Evolutionary conservation across 129 eudicot species (phyloP), one percentile per base, ranked within the genome.

Genomic region (Flaveria robusta): DNA sequence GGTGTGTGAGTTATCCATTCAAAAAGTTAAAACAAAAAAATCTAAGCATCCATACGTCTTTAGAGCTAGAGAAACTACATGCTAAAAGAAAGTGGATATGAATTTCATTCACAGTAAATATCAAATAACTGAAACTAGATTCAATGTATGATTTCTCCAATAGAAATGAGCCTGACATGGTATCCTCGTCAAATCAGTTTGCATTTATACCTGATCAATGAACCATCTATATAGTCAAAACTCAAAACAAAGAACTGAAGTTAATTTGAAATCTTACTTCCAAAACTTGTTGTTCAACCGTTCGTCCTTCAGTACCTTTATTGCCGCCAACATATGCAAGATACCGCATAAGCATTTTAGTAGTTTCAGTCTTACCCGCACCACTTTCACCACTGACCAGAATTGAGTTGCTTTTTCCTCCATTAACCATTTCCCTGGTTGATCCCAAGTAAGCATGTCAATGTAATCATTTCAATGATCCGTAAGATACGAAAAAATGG

Each of bases 361-460:
- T 94, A 60, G 98, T 94, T 82, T 91, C 98, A 29, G 98, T 94
- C 83, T 94, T 94, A 55, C 98, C 98, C 12, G 98, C 96, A 68
- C 97, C 98, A 80, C 98, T 94, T 89, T 94, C 97, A 74, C 98
- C 98, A 71, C 98, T 94, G 10, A 94, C 98, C 85, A 94, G 70
- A 67, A 94, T 94, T 45, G 98, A 87, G 82, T 94, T 94, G 83
- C 97, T 91, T 84, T 87, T 88, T 42, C 93, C 96, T 80, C 90
- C 98, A 79, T 91, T 91, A 60, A 87, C 79, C 98, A 94, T 94
- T 66, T 85, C 93, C 96, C 98, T 94, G 76, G 65, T 76, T 72
- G 78, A 86, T 59, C 31, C 71, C 77, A 81, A 68, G 63, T 78
- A 45, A 78, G 55, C 54, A 62, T 78, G 79, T 34, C 70, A 76